Percentiles rank a stretch among this genome's conserved stretches.
Evolutionary conservation across 2,329 filamentous ascomycete genomes (phyloP).

Genomic region (Epichloe uncinata): DNA sequence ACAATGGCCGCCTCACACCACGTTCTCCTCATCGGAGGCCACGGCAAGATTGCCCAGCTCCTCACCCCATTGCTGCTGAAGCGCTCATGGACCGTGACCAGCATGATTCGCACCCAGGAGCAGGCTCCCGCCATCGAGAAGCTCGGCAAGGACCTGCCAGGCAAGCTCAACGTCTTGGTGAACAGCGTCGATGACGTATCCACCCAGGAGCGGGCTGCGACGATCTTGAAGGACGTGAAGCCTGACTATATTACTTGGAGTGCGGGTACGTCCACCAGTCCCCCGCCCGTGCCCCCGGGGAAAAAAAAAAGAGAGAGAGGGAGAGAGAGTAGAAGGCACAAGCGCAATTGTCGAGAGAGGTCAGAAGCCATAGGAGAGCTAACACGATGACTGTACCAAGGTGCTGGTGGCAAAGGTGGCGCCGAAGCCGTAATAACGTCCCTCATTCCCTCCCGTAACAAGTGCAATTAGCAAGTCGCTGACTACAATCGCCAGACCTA

Average conservation of each 20-base stretch:
- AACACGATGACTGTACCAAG: slow-evolving; percentile 15
- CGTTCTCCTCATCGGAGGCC: slow-evolving; percentile 66
- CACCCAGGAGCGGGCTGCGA: slow-evolving; percentile 45
- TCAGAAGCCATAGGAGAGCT: not conserved
- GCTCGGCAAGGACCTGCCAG: slow-evolving; percentile 43
- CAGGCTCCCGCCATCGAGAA: slow-evolving; percentile 52
- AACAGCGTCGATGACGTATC: slow-evolving; percentile 60
- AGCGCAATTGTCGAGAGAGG: not conserved
- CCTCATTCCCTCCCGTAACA: not conserved
- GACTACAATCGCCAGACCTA: slow-evolving; percentile 27
- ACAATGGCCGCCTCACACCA: slow-evolving; percentile 24
- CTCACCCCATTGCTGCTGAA: slow-evolving; percentile 65
- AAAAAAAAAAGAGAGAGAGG: no score
- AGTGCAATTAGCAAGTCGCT: not conserved
- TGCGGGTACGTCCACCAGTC: slow-evolving; percentile 48
- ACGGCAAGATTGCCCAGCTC: slow-evolving; percentile 64
- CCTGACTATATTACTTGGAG: slow-evolving; percentile 57
- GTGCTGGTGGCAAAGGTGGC: slow-evolving; percentile 46
- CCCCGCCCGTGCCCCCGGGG: no score
- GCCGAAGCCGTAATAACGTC: slow-evolving; percentile 28
- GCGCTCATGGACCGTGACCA: slow-evolving; percentile 64
- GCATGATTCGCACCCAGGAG: slow-evolving; percentile 59
- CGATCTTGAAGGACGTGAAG: slow-evolving; percentile 46
- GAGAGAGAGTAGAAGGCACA: no score
- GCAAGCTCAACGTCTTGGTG: slow-evolving; percentile 55